Evolutionary conservation across 2,329 filamentous ascomycete species (phyloP).

Genomic region (Fusarium beomiforme): DNA sequence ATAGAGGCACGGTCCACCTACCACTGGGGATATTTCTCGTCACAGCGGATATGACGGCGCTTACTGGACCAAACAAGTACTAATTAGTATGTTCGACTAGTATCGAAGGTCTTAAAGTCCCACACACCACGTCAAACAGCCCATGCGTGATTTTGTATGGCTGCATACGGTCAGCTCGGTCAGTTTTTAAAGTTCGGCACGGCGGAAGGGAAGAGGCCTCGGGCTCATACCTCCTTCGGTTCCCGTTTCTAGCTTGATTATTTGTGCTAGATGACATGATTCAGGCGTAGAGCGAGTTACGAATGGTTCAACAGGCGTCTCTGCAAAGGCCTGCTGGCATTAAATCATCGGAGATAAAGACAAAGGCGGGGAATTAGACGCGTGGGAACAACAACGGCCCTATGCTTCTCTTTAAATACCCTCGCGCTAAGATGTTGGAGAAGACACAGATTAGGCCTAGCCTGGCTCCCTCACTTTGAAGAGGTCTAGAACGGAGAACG

Average conservation of each 20-base stretch:
- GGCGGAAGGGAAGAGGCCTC: not conserved
- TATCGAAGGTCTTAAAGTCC: not conserved
- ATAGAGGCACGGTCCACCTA: not conserved
- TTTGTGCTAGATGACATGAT: constrained; percentile 4
- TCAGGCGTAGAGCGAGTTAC: not conserved
- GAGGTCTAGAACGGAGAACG: not conserved
- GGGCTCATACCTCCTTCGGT: constrained; percentile 17
- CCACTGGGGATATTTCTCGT: constrained; percentile 27
- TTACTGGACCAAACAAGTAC: constrained; percentile 14
- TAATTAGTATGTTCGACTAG: constrained; percentile 6
- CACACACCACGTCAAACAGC: constrained; percentile 29
- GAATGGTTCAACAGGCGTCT: not conserved
- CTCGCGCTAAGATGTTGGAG: constrained; percentile 8
- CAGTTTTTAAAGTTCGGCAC: not conserved
- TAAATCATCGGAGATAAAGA: not conserved
- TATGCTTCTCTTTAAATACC: constrained; percentile 14
- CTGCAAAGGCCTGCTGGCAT: not conserved
- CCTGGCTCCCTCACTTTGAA: not conserved
- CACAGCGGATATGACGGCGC: constrained; percentile 25
- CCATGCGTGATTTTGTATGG: constrained; percentile 28
- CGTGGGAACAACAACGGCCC: constrained; percentile 9
- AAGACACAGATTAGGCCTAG: not conserved
- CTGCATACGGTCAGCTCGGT: not conserved
- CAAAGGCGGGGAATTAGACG: constrained; percentile 1
- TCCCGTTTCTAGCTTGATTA: constrained; percentile 3